Conservation (phyloP, 306 rosid species). For the Ochetophila trinervis region DNA sequence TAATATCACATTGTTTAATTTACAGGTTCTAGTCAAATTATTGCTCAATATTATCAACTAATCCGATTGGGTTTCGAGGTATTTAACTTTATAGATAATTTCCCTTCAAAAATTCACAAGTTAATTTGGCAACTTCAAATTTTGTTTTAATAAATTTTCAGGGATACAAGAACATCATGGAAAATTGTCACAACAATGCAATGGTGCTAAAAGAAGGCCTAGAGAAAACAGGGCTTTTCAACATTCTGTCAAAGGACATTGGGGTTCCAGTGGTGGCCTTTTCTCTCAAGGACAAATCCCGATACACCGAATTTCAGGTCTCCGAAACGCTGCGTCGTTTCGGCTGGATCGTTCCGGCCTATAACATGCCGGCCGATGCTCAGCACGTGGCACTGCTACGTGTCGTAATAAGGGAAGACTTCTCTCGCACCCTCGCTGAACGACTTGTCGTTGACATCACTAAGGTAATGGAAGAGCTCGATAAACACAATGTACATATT, state of each 20-base stretch:
- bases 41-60: slow-evolving; percentile 65
- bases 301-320: slow-evolving; percentile 42
- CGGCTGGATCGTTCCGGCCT: slow-evolving; percentile 64
- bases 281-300: slow-evolving; percentile 25
- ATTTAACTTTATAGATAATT: background rate
- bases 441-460: slow-evolving; percentile 43
- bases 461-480: slow-evolving; percentile 42
- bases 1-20: background rate
- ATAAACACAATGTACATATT: slow-evolving; percentile 16
- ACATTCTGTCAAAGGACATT: slow-evolving; percentile 31
- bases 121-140: background rate
- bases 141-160: background rate
- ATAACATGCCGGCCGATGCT: slow-evolving; percentile 58
- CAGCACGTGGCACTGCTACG: slow-evolving; percentile 51
- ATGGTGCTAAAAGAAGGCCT: slow-evolving; percentile 28
- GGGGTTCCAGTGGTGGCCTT: slow-evolving; percentile 41
- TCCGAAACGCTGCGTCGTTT: slow-evolving; percentile 45
- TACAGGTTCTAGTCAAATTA: slow-evolving; percentile 64
- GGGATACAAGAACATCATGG: slow-evolving; percentile 58
- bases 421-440: slow-evolving; percentile 45
- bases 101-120: background rate
- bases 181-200: slow-evolving; percentile 38
- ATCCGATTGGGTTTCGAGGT: slow-evolving; percentile 61
- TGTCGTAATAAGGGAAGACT: slow-evolving; percentile 49
- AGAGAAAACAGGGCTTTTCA: slow-evolving; percentile 24